Percentiles rank a stretch among this genome's conserved stretches.
Evolutionary conservation across 495 filamentous ascomycete species (phyloP).

Genomic region (Mytilinidion resinicola): DNA sequence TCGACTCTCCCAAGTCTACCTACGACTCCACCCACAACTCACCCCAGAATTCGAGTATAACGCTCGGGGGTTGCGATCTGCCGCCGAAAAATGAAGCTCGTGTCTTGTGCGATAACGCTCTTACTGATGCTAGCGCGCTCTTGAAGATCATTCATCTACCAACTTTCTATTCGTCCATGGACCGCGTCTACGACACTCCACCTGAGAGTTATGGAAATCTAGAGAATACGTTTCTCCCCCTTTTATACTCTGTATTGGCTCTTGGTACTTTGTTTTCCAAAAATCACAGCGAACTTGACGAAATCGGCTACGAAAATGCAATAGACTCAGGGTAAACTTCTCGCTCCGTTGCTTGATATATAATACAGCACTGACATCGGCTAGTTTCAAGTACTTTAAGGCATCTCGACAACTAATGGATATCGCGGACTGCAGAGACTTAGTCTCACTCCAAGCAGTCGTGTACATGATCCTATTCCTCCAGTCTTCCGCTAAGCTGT

Average conservation of each 20-base stretch:
- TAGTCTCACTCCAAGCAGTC: slow-evolving; percentile 76
- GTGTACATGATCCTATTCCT: slow-evolving; percentile 91
- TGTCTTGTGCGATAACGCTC: slow-evolving; percentile 64
- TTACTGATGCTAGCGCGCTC: slow-evolving; percentile 78
- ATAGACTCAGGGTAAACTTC: slow-evolving; percentile 81
- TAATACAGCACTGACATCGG: slow-evolving; percentile 5
- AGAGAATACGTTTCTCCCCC: slow-evolving; percentile 74
- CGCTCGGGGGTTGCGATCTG: slow-evolving; percentile 38
- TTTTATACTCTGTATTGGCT: slow-evolving; percentile 76
- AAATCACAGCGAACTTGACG: slow-evolving; percentile 42
- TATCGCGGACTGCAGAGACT: slow-evolving; percentile 84
- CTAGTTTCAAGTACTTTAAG: slow-evolving; percentile 78
- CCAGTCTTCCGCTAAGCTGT: slow-evolving; percentile 83
- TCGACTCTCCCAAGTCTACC: slow-evolving; percentile 66
- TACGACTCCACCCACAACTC: slow-evolving; percentile 58
- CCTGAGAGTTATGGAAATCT: slow-evolving; percentile 62
- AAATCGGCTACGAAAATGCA: slow-evolving; percentile 60
- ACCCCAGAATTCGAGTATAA: slow-evolving; percentile 41
- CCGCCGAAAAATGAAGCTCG: slow-evolving; percentile 62
- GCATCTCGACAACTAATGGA: slow-evolving; percentile 75
- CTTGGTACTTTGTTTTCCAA: slow-evolving; percentile 78
- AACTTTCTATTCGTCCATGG: slow-evolving; percentile 68
- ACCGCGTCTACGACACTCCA: slow-evolving; percentile 70
- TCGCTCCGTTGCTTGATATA: neutral
- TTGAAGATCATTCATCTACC: slow-evolving; percentile 86